phyloP scores from a whole-genome alignment of 2,329 filamentous ascomycete genomes.

The Colletotrichum endophyticum region DNA sequence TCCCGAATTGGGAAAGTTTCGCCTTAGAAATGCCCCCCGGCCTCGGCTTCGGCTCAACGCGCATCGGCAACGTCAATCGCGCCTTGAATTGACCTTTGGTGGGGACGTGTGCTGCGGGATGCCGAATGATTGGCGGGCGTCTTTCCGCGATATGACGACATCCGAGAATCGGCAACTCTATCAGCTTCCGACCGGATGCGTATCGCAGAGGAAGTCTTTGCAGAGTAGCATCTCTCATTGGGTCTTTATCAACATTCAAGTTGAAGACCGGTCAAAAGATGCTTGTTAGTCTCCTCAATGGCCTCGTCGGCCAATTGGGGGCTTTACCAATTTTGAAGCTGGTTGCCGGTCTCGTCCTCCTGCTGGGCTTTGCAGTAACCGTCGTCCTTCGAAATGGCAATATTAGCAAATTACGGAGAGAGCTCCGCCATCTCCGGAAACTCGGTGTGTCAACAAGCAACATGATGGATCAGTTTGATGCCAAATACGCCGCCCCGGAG shows the following conservation, averaged over 20 bases:
- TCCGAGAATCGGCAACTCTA: background rate
- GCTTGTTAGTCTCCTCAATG: background rate
- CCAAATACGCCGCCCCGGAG: constrained; percentile 16
- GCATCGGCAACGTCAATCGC: background rate
- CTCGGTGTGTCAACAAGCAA: constrained; percentile 25
- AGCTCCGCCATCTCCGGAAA: background rate
- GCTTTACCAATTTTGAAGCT: fast-evolving
- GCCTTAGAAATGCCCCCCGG: background rate
- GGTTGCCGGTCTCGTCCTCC: background rate
- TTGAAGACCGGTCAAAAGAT: background rate
- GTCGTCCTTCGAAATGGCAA: background rate
- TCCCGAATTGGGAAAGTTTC: background rate
- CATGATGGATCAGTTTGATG: constrained; percentile 28
- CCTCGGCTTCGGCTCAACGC: background rate
- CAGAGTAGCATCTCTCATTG: background rate
- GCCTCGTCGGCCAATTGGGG: fast-evolving
- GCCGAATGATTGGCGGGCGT: background rate
- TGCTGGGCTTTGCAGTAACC: fast-evolving
- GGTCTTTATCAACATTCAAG: background rate
- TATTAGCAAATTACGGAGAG: background rate
- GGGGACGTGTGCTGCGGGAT: background rate
- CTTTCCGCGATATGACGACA: background rate
- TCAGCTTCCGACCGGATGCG: background rate
- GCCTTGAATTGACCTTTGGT: background rate
- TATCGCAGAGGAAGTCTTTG: background rate